Conservation (phyloP, 345 rosid species). For the Citrus maxima region DNA sequence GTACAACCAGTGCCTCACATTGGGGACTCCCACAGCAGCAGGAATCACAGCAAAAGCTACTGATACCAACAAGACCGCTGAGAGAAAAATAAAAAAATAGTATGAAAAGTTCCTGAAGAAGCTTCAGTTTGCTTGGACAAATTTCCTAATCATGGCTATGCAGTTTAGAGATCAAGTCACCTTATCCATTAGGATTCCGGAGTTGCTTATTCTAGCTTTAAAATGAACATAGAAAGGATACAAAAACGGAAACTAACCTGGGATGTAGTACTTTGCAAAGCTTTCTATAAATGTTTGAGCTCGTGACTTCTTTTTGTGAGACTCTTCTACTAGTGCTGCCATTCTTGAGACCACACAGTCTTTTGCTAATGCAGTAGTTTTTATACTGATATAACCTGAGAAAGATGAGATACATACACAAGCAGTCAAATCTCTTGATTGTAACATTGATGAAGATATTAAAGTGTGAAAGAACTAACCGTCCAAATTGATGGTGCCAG, state of each 20-base stretch:
- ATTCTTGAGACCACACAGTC: conserved; percentile 85
- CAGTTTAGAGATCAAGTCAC: too few relatives aligned
- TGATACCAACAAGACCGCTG: conserved; percentile 62
- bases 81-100: conserved; percentile 4
- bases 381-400: conserved; percentile 66
- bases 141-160: too few relatives aligned
- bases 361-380: conserved; percentile 76
- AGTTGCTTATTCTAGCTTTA: too few relatives aligned
- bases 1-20: conserved; percentile 58
- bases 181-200: too few relatives aligned
- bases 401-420: too few relatives aligned
- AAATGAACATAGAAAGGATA: too few relatives aligned
- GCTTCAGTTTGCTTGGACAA: too few relatives aligned
- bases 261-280: conserved; percentile 76
- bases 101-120: too few relatives aligned
- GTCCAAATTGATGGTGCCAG: conserved; percentile 86
- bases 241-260: conserved; percentile 41
- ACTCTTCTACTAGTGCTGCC: conserved; percentile 92
- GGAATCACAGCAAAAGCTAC: conserved; percentile 60
- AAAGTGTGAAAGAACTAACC: conserved; percentile 33
- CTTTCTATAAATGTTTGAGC: conserved; percentile 77
- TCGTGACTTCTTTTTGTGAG: conserved; percentile 74
- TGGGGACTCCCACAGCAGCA: conserved; percentile 30
- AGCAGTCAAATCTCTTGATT: too few relatives aligned
- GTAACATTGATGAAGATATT: too few relatives aligned